Percentiles rank a stretch among this genome's conserved stretches.
Evolutionary conservation across 2,329 filamentous ascomycete species (phyloP).

Genomic region (Magnaporthiopsis incrustans): DNA sequence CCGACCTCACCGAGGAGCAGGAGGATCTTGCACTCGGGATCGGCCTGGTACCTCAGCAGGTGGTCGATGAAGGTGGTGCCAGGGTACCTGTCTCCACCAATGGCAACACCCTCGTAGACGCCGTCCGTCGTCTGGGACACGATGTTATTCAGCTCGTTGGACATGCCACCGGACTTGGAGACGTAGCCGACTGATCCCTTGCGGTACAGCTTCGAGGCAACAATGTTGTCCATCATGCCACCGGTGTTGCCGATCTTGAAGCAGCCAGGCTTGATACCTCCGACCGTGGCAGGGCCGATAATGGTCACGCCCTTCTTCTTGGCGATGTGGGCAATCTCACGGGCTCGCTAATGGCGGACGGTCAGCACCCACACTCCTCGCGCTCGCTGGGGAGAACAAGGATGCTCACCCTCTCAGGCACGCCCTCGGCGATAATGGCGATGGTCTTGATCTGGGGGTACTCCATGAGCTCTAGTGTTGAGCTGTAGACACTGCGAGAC

Average conservation of each 20-base stretch:
- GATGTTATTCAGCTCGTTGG: conserved; percentile 99
- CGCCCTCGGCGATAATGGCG: conserved; percentile 98
- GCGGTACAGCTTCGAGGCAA: conserved; percentile 99
- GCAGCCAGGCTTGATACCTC: conserved; percentile 97
- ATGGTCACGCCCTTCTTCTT: conserved; percentile 99
- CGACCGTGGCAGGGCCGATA: conserved; percentile 95
- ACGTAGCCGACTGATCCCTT: conserved; percentile 98
- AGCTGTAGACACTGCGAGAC: conserved; percentile 96
- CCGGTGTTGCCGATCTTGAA: conserved; percentile 99
- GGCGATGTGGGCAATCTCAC: conserved; percentile 94
- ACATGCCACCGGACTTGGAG: conserved; percentile 99
- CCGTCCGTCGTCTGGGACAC: conserved; percentile 92
- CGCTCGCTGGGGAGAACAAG: not conserved
- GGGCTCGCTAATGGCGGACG: conserved; percentile 59
- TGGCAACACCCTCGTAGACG: conserved; percentile 98
- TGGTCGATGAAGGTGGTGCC: conserved; percentile 99
- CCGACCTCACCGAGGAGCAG: conserved; percentile 94
- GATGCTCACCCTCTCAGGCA: conserved; percentile 80
- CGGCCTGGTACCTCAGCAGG: conserved; percentile 89
- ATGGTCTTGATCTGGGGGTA: conserved; percentile 96
- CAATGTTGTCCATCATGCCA: conserved; percentile 99
- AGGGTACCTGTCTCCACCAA: conserved; percentile 97
- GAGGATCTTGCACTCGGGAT: conserved; percentile 96
- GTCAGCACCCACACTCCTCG: not conserved
- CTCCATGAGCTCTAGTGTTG: conserved; percentile 97